Percentiles rank a stretch among this genome's conserved stretches.
Conservation (phyloP, 2,329 filamentous ascomycete genomes). For the Colletotrichum chrysophilum region DNA sequence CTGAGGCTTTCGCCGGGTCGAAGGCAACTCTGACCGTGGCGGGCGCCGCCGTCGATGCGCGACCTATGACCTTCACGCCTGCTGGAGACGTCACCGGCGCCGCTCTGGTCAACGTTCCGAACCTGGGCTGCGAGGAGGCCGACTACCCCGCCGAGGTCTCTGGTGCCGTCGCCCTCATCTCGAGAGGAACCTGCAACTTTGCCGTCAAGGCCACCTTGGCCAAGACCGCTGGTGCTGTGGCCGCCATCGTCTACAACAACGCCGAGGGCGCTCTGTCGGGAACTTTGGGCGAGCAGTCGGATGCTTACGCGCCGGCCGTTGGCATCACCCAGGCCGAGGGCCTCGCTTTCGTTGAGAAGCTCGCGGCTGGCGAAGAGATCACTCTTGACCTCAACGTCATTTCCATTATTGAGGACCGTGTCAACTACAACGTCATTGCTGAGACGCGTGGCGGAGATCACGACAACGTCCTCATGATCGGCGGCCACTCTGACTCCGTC, state of each 20-base stretch:
- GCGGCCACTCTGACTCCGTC: constrained; percentile 54
- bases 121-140: constrained; percentile 56
- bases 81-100: constrained; percentile 42
- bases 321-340: constrained; percentile 57
- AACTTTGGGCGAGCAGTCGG: constrained; percentile 57
- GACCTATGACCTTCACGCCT: constrained; percentile 55
- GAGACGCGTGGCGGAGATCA: constrained; percentile 54
- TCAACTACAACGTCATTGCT: constrained; percentile 56
- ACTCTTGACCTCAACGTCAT: constrained; percentile 45
- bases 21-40: constrained; percentile 32
- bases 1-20: constrained; percentile 40
- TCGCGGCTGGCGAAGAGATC: constrained; percentile 35
- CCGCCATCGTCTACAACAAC: constrained; percentile 68
- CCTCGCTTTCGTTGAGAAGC: constrained; percentile 31
- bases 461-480: constrained; percentile 52
- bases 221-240: constrained; percentile 60
- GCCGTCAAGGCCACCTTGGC: constrained; percentile 61
- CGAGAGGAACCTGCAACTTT: constrained; percentile 65
- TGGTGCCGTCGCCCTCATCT: constrained; percentile 64
- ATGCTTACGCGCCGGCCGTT: constrained; percentile 54
- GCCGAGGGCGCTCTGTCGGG: constrained; percentile 53
- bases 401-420: constrained; percentile 50
- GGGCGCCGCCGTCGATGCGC: constrained; percentile 29
- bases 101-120: constrained; percentile 50
- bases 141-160: constrained; percentile 59